Evolutionary conservation across 2,329 filamentous ascomycete species (phyloP).

Genomic region (Fusarium odoratissimum): DNA sequence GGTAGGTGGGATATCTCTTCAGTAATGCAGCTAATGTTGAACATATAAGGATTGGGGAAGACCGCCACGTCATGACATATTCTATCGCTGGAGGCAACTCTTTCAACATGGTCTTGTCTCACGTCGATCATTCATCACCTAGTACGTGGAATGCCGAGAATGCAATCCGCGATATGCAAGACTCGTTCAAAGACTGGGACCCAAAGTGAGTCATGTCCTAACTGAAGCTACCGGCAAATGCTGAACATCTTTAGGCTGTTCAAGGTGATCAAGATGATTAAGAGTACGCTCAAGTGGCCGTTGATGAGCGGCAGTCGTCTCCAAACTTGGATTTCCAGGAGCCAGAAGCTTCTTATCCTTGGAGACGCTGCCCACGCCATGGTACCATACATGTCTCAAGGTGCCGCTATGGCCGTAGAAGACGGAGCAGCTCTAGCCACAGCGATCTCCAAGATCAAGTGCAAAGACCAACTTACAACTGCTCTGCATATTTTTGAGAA

Average conservation of each 20-base stretch:
- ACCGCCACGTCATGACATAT: slow-evolving; percentile 10
- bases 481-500: background rate
- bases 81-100: background rate
- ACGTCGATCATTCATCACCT: background rate
- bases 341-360: background rate
- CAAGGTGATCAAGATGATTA: slow-evolving; percentile 5
- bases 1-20: accelerated
- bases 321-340: background rate
- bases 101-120: slow-evolving; percentile 11
- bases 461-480: background rate
- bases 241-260: background rate
- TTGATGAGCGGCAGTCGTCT: background rate
- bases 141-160: background rate
- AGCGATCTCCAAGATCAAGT: background rate
- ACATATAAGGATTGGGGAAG: background rate
- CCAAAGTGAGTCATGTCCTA: background rate
- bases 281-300: background rate
- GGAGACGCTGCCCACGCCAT: slow-evolving; percentile 14
- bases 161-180: background rate
- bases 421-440: background rate
- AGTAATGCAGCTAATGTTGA: accelerated
- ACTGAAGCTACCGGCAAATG: accelerated
- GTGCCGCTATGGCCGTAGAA: slow-evolving; percentile 16
- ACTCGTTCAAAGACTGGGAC: background rate
- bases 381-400: slow-evolving; percentile 16